Evolutionary conservation across 148 eudicot genomes (phyloP).

Genomic region (Agrostemma githago): DNA sequence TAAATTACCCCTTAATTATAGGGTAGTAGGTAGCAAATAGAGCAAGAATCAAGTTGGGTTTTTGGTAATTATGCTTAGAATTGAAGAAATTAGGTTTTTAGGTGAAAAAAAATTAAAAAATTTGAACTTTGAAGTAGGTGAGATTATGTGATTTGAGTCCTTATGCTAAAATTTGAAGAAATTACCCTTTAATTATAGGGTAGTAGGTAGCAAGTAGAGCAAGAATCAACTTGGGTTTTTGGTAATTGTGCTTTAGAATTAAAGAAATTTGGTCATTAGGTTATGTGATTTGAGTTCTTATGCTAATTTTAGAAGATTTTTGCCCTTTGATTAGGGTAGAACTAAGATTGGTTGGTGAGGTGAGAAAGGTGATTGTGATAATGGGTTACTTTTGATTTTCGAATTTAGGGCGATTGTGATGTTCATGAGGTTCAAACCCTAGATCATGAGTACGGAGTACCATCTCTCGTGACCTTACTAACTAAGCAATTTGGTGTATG

Average conservation of each 20-base stretch:
- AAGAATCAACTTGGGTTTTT: slow-evolving; percentile 14
- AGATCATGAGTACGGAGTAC: too few relatives aligned
- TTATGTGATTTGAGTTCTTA: background rate
- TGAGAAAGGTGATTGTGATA: background rate
- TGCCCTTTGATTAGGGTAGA: too few relatives aligned
- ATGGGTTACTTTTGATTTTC: background rate
- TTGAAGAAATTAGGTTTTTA: too few relatives aligned
- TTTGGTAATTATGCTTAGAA: background rate
- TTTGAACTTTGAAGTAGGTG: background rate
- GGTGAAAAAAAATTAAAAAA: too few relatives aligned
- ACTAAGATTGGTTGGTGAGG: slow-evolving; percentile 11
- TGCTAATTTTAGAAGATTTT: too few relatives aligned
- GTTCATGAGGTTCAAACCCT: too few relatives aligned
- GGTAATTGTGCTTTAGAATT: background rate
- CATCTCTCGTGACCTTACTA: too few relatives aligned
- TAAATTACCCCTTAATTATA: too few relatives aligned
- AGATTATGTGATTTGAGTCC: background rate
- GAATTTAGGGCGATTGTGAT: background rate
- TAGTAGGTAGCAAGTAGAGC: background rate
- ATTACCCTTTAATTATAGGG: slow-evolving; percentile 6
- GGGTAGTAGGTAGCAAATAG: too few relatives aligned
- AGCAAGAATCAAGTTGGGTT: background rate
- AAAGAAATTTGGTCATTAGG: background rate
- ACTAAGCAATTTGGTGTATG: too few relatives aligned
- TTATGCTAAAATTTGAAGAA: background rate